These are phyloP conservation scores for Coemansia sp. DNA, from an alignment of 192 early-diverging fungal species.

Conservation along the genomic window DNA sequence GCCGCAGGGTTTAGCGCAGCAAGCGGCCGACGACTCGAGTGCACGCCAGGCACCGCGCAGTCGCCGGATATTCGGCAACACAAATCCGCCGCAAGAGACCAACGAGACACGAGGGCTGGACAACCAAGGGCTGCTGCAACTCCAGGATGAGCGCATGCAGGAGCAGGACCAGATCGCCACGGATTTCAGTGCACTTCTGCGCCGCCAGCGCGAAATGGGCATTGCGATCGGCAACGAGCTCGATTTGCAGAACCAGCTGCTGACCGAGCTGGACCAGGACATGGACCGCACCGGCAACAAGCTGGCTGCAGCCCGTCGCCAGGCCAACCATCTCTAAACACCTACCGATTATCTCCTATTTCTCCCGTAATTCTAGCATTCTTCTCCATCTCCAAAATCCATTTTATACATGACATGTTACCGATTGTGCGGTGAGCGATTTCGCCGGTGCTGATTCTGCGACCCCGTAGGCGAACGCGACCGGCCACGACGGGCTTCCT, in stretches of 20 bases:
- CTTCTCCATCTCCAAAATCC: too few species aligned
- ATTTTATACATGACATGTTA: background rate
- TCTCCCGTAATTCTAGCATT: slow-evolving; percentile 1
- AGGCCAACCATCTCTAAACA: slow-evolving; percentile 70
- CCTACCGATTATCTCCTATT: background rate
- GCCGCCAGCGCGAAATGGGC: slow-evolving; percentile 85
- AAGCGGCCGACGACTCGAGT: slow-evolving; percentile 12
- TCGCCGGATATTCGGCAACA: slow-evolving; percentile 73
- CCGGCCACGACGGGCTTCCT: slow-evolving; percentile 18
- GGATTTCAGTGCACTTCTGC: slow-evolving; percentile 72
- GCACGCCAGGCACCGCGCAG: slow-evolving; percentile 30
- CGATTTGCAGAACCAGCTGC: slow-evolving; percentile 84
- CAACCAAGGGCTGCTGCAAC: slow-evolving; percentile 68
- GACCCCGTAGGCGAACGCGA: slow-evolving; percentile 26
- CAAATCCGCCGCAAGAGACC: slow-evolving; percentile 67
- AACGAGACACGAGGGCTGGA: slow-evolving; percentile 75
- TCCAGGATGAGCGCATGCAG: slow-evolving; percentile 77
- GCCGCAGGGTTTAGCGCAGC: slow-evolving; percentile 22
- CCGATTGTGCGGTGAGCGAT: slow-evolving; percentile 1
- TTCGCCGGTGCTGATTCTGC: background rate
- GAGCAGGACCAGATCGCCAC: slow-evolving; percentile 80
- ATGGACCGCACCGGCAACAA: slow-evolving; percentile 76
- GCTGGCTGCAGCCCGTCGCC: slow-evolving; percentile 74
- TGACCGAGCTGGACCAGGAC: slow-evolving; percentile 80
- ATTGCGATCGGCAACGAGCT: slow-evolving; percentile 84